These are phyloP conservation scores for Pseudisothecium myosuroides DNA, from an alignment of 225 moss, liverwort and hornwort genomes.

Conservation along the genomic window DNA sequence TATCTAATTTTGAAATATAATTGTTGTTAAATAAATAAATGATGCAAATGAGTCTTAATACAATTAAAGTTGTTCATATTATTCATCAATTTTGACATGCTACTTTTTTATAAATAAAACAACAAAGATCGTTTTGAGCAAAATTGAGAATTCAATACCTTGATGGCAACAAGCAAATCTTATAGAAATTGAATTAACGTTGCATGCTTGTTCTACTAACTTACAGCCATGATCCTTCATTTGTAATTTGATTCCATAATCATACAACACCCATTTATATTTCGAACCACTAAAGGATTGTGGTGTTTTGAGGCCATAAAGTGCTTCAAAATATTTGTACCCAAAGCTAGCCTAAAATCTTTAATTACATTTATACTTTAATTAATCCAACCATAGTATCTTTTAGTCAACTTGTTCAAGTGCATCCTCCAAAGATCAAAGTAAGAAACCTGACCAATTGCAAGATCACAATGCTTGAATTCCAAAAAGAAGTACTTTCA, in stretches of 20 bases:
- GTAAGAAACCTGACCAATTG: background rate
- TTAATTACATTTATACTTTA: background rate
- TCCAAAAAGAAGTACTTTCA: background rate
- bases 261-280: background rate
- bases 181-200: too few species aligned
- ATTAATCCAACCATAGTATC: fast-evolving
- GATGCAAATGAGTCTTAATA: too few species aligned
- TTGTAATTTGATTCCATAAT: background rate
- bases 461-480: background rate
- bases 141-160: background rate
- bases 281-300: fast-evolving
- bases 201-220: background rate
- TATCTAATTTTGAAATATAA: background rate
- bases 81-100: background rate
- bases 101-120: background rate
- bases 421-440: background rate
- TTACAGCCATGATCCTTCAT: background rate
- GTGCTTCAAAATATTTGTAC: background rate
- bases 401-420: background rate
- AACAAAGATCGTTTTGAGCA: background rate
- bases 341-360: background rate
- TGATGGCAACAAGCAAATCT: background rate
- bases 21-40: background rate
- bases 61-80: background rate
- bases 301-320: background rate